Evolutionary conservation across 148 eudicot species (phyloP).

Genomic region (Rheum nobile): DNA sequence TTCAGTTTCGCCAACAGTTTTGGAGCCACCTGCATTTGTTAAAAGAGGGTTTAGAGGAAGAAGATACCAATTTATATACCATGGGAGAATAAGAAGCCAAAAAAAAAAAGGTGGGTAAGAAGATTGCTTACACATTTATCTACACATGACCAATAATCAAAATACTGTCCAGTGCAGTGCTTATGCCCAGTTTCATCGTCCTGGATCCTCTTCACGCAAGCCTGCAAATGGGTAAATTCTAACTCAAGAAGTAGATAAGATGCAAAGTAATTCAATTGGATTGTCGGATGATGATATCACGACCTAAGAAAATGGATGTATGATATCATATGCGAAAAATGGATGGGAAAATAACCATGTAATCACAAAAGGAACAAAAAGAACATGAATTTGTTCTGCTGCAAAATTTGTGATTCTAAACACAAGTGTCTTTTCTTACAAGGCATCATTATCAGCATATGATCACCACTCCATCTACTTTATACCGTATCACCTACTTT

Average conservation of each 20-base stretch:
- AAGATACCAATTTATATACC: background rate
- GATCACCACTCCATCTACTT: too few relatives aligned
- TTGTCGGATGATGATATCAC: background rate
- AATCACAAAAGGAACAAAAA: background rate
- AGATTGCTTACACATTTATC: conserved; percentile 18
- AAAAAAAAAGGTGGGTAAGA: background rate
- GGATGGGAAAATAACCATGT: background rate
- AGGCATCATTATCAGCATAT: too few relatives aligned
- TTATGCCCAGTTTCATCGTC: conserved; percentile 17
- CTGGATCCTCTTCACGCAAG: conserved; percentile 18
- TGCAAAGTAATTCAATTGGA: background rate
- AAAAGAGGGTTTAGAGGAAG: background rate
- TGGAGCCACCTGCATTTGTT: conserved; percentile 25
- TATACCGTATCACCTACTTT: too few relatives aligned
- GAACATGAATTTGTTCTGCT: background rate
- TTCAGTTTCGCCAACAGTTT: conserved; percentile 23
- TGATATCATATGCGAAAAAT: background rate
- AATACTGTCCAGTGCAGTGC: conserved; percentile 24
- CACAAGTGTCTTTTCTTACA: background rate
- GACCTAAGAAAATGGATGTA: background rate
- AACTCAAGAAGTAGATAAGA: background rate
- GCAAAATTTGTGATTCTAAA: background rate
- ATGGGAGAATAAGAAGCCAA: background rate
- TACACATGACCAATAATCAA: conserved; percentile 22
- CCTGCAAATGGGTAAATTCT: conserved; percentile 8